Evolutionary conservation across 805 yeast genomes (phyloP).

Genomic region (Jamesozyma spencerorum): DNA sequence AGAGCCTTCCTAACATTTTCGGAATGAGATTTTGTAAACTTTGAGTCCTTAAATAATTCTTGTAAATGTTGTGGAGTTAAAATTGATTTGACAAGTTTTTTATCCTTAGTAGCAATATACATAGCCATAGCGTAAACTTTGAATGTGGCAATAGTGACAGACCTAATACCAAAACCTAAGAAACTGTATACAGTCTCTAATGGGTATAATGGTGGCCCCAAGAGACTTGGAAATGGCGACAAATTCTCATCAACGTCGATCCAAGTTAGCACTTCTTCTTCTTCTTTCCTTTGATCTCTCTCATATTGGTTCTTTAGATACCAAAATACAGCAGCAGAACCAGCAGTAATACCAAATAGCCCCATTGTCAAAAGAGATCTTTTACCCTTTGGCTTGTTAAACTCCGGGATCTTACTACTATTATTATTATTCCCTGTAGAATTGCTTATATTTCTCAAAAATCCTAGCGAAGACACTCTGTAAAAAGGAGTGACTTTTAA

Average conservation of each 20-base stretch:
- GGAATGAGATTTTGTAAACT: slow-evolving; percentile 26
- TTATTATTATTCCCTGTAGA: no score
- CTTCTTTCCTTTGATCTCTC: not conserved
- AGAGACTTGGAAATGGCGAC: slow-evolving; percentile 37
- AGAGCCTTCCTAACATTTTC: slow-evolving; percentile 38
- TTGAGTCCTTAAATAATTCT: slow-evolving; percentile 29
- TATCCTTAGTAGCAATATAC: slow-evolving; percentile 59
- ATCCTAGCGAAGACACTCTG: no score
- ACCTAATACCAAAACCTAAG: slow-evolving; percentile 72
- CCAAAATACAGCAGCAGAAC: not conserved
- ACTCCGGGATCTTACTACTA: no score
- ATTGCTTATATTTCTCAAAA: no score
- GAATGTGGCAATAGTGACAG: slow-evolving; percentile 73
- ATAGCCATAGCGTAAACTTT: slow-evolving; percentile 84
- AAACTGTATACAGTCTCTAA: slow-evolving; percentile 39
- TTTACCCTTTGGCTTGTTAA: not conserved
- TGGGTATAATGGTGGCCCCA: slow-evolving; percentile 19
- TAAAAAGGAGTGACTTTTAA: no score
- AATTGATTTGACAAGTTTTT: slow-evolving; percentile 32
- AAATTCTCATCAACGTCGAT: slow-evolving; percentile 39
- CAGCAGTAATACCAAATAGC: slow-evolving; percentile 1
- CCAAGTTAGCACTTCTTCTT: slow-evolving; percentile 22
- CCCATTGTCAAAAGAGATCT: not conserved
- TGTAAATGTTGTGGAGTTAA: slow-evolving; percentile 38
- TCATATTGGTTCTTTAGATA: not conserved